Evolutionary conservation across 331 rosid genomes (phyloP).

Genomic region (Telfairia occidentalis): DNA sequence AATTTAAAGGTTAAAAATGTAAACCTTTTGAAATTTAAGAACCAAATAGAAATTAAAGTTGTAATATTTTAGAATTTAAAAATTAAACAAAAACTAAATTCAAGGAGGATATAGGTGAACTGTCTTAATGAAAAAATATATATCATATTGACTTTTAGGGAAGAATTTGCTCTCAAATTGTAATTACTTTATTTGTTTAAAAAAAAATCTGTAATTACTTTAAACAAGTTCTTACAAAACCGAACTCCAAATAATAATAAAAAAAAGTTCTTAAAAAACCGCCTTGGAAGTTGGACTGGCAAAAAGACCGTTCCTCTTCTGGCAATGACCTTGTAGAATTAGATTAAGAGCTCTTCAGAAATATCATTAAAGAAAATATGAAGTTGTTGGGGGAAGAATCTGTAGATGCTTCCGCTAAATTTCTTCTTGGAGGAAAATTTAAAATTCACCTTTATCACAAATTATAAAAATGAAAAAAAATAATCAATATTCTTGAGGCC

Average conservation of each 20-base stretch:
- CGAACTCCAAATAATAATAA: no score
- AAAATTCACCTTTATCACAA: neutral
- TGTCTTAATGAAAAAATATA: no score
- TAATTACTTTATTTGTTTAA: neutral
- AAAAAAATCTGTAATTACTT: neutral
- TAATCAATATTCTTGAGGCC: neutral
- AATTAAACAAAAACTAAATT: no score
- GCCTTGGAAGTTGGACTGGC: neutral
- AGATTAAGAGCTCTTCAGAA: neutral
- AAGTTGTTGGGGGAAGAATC: neutral
- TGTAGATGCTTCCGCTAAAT: neutral
- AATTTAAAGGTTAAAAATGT: no score
- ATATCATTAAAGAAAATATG: neutral
- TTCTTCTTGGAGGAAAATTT: neutral
- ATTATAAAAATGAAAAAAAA: neutral
- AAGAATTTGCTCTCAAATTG: neutral
- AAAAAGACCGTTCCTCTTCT: neutral
- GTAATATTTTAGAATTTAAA: no score
- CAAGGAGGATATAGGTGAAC: no score
- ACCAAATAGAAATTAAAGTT: no score
- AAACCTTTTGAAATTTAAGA: no score
- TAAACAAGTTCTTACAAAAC: neutral
- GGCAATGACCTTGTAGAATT: neutral
- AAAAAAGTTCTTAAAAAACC: neutral
- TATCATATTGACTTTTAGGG: no score